These are phyloP conservation scores for Phoma herbarum DNA, from an alignment of 2,329 filamentous ascomycete genomes.

Conservation along the genomic window DNA sequence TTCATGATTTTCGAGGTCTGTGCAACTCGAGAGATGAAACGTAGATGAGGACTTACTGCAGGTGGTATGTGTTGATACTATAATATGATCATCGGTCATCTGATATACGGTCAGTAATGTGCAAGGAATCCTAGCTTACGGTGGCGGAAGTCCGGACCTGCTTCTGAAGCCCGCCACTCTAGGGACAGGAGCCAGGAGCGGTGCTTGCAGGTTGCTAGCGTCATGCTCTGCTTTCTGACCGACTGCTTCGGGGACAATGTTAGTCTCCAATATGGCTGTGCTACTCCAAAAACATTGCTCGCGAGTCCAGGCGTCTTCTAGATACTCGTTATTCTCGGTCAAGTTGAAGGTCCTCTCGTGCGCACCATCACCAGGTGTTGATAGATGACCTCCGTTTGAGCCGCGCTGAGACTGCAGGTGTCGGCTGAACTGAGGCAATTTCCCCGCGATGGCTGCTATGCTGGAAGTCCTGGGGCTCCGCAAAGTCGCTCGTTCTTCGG, in stretches of 20 bases:
- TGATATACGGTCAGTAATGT: conserved; percentile 29
- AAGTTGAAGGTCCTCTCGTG: background rate
- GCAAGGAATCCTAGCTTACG: conserved; percentile 27
- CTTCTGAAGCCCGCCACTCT: background rate
- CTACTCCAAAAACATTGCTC: background rate
- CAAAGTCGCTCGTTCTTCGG: background rate
- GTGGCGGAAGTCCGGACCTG: conserved; percentile 28
- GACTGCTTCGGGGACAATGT: background rate
- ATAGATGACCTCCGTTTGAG: conserved; percentile 12
- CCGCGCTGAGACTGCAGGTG: background rate
- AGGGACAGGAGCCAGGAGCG: background rate
- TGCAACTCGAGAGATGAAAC: conserved; percentile 44
- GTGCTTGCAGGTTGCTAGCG: background rate
- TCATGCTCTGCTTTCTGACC: background rate
- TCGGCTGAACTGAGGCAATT: background rate
- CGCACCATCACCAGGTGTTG: background rate
- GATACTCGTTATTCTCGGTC: background rate
- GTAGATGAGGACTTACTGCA: conserved; percentile 43
- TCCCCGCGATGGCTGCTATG: conserved; percentile 5
- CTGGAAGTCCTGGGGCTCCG: background rate
- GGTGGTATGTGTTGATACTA: conserved; percentile 31
- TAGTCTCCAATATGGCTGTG: background rate
- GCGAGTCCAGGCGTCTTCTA: background rate
- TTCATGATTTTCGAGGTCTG: conserved; percentile 39
- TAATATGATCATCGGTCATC: conserved; percentile 35